phyloP scores from a whole-genome alignment of 495 filamentous ascomycete species.

The Daldinia concentrica region DNA sequence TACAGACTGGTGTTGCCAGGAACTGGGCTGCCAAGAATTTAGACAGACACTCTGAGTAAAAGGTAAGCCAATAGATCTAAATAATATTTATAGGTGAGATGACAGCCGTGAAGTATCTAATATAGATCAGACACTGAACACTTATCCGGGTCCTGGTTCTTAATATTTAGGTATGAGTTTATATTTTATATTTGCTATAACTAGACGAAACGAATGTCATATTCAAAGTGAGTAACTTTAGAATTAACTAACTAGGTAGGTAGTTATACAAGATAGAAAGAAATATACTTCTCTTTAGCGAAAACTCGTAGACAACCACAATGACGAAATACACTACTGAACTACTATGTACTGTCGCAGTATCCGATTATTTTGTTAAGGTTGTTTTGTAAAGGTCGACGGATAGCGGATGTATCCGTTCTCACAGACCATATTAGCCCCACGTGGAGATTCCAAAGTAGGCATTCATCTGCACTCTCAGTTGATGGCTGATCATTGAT shows the following conservation, averaged over 20 bases:
- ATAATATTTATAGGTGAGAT: background rate
- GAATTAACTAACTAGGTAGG: too few relatives aligned
- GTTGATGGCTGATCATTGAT: conserved; percentile 8
- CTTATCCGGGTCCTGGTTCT: background rate
- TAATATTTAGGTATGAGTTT: background rate
- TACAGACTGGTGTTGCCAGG: background rate
- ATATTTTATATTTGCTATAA: background rate
- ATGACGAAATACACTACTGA: too few relatives aligned
- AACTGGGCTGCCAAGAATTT: conserved; percentile 11
- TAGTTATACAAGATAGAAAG: too few relatives aligned
- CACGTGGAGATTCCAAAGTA: background rate
- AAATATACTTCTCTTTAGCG: too few relatives aligned
- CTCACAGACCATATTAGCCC: background rate
- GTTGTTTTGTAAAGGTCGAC: background rate
- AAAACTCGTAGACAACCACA: too few relatives aligned
- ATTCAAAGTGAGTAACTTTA: too few relatives aligned
- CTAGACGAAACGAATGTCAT: background rate
- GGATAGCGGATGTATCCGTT: conserved; percentile 30
- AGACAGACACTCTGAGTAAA: background rate
- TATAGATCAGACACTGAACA: background rate
- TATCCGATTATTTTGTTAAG: background rate
- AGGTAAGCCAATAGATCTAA: background rate
- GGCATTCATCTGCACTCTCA: conserved; percentile 16
- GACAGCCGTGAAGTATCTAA: background rate
- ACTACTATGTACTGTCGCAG: too few relatives aligned